phyloP scores from a whole-genome alignment of 2,329 filamentous ascomycete species.

The Diplodia intermedia region DNA sequence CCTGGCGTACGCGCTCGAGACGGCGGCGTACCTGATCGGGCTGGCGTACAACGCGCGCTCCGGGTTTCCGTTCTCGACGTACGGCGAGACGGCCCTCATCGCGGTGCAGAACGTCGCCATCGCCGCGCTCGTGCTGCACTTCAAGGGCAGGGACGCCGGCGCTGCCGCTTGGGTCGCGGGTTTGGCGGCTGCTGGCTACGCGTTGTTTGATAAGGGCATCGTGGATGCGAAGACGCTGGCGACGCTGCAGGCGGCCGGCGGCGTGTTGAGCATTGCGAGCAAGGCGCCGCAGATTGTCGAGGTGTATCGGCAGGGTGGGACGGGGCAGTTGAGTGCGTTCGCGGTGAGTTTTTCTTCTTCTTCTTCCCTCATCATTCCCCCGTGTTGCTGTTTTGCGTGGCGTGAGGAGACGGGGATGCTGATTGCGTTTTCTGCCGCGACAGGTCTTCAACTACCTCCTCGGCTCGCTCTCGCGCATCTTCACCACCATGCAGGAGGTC shows the following conservation, averaged over 20 bases:
- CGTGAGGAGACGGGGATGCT: conserved; percentile 18
- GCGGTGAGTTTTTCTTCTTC: conserved; percentile 70
- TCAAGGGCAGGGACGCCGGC: conserved; percentile 69
- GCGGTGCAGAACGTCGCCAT: conserved; percentile 92
- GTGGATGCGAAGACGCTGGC: conserved; percentile 71
- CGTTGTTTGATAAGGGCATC: conserved; percentile 71
- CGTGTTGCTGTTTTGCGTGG: neutral
- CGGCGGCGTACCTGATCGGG: conserved; percentile 82
- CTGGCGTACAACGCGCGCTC: conserved; percentile 92
- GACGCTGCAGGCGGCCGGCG: conserved; percentile 83
- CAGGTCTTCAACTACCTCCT: conserved; percentile 98
- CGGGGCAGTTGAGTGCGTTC: conserved; percentile 95
- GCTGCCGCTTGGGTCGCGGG: conserved; percentile 81
- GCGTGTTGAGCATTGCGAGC: conserved; percentile 81
- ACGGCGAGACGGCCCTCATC: conserved; percentile 92
- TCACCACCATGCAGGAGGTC: conserved; percentile 96
- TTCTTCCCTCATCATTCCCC: neutral
- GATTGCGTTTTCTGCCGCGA: neutral
- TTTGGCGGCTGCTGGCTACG: conserved; percentile 71
- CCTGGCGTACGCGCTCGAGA: conserved; percentile 92
- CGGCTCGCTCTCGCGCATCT: conserved; percentile 92
- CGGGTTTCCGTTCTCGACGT: conserved; percentile 94
- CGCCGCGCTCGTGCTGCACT: conserved; percentile 83
- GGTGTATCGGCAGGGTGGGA: conserved; percentile 83
- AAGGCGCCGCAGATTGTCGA: conserved; percentile 93